Evolutionary conservation across 2,329 filamentous ascomycete species (phyloP).

Genomic region (Sphaerostilbella broomeana): DNA sequence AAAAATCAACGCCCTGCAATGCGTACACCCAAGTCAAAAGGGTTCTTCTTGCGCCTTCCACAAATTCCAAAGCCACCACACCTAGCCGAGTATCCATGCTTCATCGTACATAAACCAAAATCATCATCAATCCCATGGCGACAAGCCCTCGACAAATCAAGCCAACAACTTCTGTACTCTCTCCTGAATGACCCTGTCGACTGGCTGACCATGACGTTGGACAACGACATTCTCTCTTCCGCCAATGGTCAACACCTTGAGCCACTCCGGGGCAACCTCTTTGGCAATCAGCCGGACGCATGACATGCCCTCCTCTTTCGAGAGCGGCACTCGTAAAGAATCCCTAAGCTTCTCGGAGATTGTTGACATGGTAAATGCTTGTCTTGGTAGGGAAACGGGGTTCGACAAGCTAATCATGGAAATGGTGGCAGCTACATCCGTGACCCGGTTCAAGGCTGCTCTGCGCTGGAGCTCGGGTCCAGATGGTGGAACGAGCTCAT

Average conservation of each 20-base stretch:
- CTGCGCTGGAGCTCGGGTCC: slow-evolving; percentile 52
- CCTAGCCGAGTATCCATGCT: neutral
- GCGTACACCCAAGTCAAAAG: slow-evolving; percentile 3
- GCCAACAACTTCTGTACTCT: slow-evolving; percentile 29
- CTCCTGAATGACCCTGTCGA: slow-evolving; percentile 31
- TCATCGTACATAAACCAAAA: neutral
- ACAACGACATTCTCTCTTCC: slow-evolving; percentile 53
- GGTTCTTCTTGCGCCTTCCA: slow-evolving; percentile 1
- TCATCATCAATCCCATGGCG: too few relatives aligned
- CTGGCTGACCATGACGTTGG: slow-evolving; percentile 37
- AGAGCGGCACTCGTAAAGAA: slow-evolving; percentile 53
- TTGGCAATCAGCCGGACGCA: slow-evolving; percentile 46
- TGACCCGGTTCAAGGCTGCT: slow-evolving; percentile 59
- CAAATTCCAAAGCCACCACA: too few relatives aligned
- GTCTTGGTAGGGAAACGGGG: slow-evolving; percentile 42
- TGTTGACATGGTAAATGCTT: slow-evolving; percentile 59
- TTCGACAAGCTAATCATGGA: slow-evolving; percentile 57
- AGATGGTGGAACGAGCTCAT: slow-evolving; percentile 52
- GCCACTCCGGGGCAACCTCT: slow-evolving; percentile 52
- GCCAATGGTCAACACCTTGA: slow-evolving; percentile 44
- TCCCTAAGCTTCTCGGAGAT: slow-evolving; percentile 61
- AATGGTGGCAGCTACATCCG: slow-evolving; percentile 62
- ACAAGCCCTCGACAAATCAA: too few relatives aligned
- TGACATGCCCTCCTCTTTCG: slow-evolving; percentile 43
- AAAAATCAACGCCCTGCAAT: slow-evolving; percentile 14